A percentile compares a stretch with the other conserved stretches of the same genome.
Evolutionary conservation across 129 eudicot species (phyloP).

Genomic region (Apium graveolens): DNA sequence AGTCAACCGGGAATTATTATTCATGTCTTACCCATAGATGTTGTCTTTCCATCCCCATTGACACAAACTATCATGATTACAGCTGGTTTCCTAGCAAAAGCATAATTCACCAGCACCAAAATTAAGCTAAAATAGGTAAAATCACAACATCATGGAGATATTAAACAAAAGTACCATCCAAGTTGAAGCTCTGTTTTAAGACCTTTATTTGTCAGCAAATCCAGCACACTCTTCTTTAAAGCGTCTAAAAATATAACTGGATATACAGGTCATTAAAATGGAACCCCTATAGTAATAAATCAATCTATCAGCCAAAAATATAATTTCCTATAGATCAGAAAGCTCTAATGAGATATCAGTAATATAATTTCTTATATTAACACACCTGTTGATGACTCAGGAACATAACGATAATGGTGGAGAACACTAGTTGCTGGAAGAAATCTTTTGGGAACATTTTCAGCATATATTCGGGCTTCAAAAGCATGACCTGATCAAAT

Average conservation of each 20-base stretch:
- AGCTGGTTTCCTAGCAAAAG: constrained; percentile 68
- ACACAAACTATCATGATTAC: constrained; percentile 72
- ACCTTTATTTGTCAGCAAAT: constrained; percentile 62
- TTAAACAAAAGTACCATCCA: constrained; percentile 32
- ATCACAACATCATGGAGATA: constrained; percentile 5
- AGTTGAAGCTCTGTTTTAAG: constrained; percentile 81
- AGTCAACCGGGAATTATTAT: not conserved
- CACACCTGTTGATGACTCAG: constrained; percentile 66
- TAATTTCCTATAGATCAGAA: too few species aligned
- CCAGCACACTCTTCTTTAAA: constrained; percentile 71
- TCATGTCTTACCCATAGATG: constrained; percentile 75
- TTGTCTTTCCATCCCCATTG: constrained; percentile 97
- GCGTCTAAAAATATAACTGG: too few species aligned
- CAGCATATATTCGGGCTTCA: constrained; percentile 99
- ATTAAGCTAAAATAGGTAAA: not conserved
- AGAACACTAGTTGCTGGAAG: constrained; percentile 97
- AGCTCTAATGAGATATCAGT: too few species aligned
- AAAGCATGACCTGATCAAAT: constrained; percentile 83
- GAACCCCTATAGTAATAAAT: too few species aligned
- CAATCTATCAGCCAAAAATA: too few species aligned
- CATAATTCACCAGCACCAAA: not conserved
- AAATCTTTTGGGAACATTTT: constrained; percentile 91
- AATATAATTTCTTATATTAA: too few species aligned
- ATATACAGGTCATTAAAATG: too few species aligned
- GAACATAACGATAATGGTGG: constrained; percentile 75